These are phyloP conservation scores for Tetrahymena elliotti DNA, from an alignment of 73 alveolate species.

Conservation along the genomic window DNA sequence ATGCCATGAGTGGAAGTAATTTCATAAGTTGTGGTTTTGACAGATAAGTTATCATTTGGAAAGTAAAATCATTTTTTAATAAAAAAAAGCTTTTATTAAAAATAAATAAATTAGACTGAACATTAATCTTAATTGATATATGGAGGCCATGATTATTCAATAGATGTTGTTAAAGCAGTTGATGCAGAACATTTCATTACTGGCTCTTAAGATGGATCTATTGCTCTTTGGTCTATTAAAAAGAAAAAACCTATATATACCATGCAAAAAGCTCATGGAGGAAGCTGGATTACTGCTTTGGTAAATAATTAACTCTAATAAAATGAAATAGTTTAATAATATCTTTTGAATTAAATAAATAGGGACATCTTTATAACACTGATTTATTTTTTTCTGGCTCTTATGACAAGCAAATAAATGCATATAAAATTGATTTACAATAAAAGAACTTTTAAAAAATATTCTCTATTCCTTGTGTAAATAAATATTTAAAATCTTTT, in stretches of 20 bases:
- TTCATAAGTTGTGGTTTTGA: conserved; percentile 30
- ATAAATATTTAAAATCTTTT: background rate
- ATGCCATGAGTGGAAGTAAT: conserved; percentile 22
- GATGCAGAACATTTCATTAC: conserved; percentile 10
- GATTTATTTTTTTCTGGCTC: conserved; percentile 36
- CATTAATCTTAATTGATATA: conserved; percentile 15
- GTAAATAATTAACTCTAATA: background rate
- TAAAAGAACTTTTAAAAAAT: background rate
- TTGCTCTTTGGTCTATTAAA: conserved; percentile 17
- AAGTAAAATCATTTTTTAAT: background rate
- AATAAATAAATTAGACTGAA: background rate
- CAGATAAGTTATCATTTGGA: conserved; percentile 34
- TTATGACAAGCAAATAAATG: conserved; percentile 6
- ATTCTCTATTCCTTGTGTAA: background rate
- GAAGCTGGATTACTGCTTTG: conserved; percentile 36
- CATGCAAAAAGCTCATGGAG: conserved; percentile 18
- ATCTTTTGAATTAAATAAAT: background rate
- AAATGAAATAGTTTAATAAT: background rate
- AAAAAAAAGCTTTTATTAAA: background rate
- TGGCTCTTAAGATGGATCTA: conserved; percentile 16
- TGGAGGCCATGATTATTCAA: conserved; percentile 32
- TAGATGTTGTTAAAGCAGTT: conserved; percentile 30
- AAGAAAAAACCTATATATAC: conserved; percentile 17
- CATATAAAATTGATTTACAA: background rate
- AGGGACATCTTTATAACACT: conserved; percentile 13